These are phyloP conservation scores for Fusarium napiforme DNA, from an alignment of 2,329 filamentous ascomycete genomes.

Conservation along the genomic window DNA sequence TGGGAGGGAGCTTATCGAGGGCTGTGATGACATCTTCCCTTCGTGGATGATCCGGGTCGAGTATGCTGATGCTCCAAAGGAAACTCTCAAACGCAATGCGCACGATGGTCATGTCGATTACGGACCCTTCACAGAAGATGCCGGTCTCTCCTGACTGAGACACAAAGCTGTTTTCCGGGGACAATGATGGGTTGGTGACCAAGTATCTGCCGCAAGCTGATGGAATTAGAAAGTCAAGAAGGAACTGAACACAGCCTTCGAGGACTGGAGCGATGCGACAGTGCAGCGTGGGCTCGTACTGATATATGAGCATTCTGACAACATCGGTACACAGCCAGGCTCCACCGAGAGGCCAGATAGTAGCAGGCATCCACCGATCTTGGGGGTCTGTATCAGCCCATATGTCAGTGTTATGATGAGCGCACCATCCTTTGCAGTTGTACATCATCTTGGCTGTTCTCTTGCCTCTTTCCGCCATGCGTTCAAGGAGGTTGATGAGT, in stretches of 20 bases:
- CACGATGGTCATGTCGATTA: constrained; percentile 40
- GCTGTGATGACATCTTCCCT: constrained; percentile 2
- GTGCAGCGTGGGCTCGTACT: constrained; percentile 31
- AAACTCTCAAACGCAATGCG: constrained; percentile 38
- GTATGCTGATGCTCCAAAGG: constrained; percentile 22
- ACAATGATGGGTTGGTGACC: constrained; percentile 42
- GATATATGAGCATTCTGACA: constrained; percentile 41
- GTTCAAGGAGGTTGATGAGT: constrained; percentile 49
- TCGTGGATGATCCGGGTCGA: constrained; percentile 9
- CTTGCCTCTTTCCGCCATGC: constrained; percentile 43
- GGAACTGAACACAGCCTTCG: constrained; percentile 50
- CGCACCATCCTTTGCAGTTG: constrained; percentile 50
- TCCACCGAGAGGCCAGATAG: constrained; percentile 42
- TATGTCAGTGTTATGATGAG: constrained; percentile 54
- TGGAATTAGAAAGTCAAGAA: constrained; percentile 51
- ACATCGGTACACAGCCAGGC: constrained; percentile 42
- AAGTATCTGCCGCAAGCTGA: constrained; percentile 43
- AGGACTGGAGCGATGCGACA: constrained; percentile 46
- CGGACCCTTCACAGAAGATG: constrained; percentile 42
- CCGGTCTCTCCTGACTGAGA: constrained; percentile 21
- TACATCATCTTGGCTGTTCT: constrained; percentile 52
- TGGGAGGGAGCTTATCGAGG: constrained; percentile 4
- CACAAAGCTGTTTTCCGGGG: constrained; percentile 42
- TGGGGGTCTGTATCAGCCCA: constrained; percentile 53
- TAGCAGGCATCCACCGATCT: constrained; percentile 47